A percentile compares a stretch with the other conserved stretches of the same genome.
Conservation (phyloP, 345 rosid species). For the Acer negundo region DNA sequence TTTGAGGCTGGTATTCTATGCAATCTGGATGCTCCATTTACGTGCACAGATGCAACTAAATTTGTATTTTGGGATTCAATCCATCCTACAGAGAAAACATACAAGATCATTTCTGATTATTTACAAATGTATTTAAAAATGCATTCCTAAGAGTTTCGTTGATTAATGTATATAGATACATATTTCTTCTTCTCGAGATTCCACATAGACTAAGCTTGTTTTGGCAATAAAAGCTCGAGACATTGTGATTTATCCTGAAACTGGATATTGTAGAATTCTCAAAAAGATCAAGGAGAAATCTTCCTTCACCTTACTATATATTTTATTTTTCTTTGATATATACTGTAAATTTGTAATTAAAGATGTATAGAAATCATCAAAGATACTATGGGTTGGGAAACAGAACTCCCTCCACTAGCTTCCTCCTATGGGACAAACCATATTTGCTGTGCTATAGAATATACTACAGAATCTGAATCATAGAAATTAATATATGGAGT, state of each 20-base stretch:
- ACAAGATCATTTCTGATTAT: constrained; percentile 44
- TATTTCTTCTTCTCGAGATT: no score
- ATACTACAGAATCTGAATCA: background rate
- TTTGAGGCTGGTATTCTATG: constrained; percentile 66
- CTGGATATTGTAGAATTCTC: no score
- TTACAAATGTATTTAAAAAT: constrained; percentile 39
- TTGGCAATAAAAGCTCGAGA: background rate
- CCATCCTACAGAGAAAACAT: constrained; percentile 68
- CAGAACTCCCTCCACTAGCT: background rate
- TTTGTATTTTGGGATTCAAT: constrained; percentile 80
- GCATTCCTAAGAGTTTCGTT: constrained; percentile 31
- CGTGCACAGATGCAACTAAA: constrained; percentile 55
- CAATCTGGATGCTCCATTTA: constrained; percentile 32
- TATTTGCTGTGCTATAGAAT: background rate
- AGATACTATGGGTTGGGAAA: background rate
- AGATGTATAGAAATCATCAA: no score
- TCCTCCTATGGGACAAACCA: background rate
- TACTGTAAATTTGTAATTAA: no score
- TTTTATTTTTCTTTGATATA: no score
- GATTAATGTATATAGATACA: background rate
- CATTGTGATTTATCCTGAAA: no score
- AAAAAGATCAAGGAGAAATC: background rate
- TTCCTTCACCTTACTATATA: background rate
- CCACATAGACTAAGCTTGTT: no score
- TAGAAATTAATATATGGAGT: background rate